Evolutionary conservation across 1,284 basidiomycete species (phyloP), one percentile per base, ranked within the genome.

Genomic region (Trichosporon faecale): DNA sequence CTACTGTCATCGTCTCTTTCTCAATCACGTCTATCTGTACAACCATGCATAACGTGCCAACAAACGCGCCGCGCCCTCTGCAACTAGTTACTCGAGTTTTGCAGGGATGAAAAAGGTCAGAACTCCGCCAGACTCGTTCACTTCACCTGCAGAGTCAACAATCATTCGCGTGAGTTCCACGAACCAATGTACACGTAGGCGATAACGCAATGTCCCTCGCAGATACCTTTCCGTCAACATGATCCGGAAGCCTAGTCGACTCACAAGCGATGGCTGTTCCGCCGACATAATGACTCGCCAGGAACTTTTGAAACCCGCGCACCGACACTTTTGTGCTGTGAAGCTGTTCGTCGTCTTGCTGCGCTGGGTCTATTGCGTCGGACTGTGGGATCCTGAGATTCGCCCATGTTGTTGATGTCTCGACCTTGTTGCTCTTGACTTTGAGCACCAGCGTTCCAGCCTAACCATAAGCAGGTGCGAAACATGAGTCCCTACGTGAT

Each of bases 71-170:
- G 40, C 16, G 11, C 16, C 40, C 16, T 14, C 16, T 14, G 9
- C 33, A 33, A 4, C 37, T 14, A 3, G 27, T 31, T 14, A 21
- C 0, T 61, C 52, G 55, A 72, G 52, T 69, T 80, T 81, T 35
- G 78, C 79, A 35, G 93, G 93, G 55, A 95, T 90, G 81, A 94
- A 95, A 79, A 93, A 94, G 0, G 93, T 95, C 75, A 95, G 85
- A 29, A 95, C 92, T 1, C 93, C 93, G 55, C 92, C 92, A 0
- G 90, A 88, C 71, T 93, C 91, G 14, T 88, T 88, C 12, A 91
- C 86, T 63, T 93, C 91, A 8, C 93, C 83, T 84, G 68, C 3
- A 2, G 18, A 4, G 61, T 70, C 27, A 71, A 9, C n/a, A 66
- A 55, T 61, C 40, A 1, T 4, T 3, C 23, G n/a, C 3, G 37